Evolutionary conservation across 345 rosid genomes (phyloP), one percentile per base, ranked within the genome.

Genomic region (Cardamine chenopodiifolia): DNA sequence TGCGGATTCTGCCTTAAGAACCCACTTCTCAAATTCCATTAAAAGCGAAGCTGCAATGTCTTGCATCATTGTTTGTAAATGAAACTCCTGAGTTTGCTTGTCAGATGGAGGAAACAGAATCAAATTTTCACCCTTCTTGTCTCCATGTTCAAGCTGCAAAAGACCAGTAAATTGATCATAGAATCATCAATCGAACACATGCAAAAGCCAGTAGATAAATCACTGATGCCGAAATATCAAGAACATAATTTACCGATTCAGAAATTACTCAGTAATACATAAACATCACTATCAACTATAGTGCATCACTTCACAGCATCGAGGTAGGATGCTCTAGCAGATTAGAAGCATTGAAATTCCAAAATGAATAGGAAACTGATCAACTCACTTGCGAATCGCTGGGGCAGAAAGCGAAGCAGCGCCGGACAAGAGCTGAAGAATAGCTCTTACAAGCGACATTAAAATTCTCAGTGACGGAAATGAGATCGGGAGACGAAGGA

Each of bases 1-100:
- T 0, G 96, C 78, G 25, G 98, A 96, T 62, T 96, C 99, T 1
- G 94, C 94, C 81, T 84, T 66, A 54, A 96, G 90, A 32, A 90
- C 99, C 90, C 91, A 90, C 80, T 96, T 96, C 77, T 96, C 99
- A 42, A 96, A 92, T 63, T 87, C 92, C 99, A 92, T 96, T 78
- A 96, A 79, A 66, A 95, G 80, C 9, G 90, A 90, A 26, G 97
- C 97, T 0, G 96, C 97, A 28, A 96, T 77, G 32, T 96, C 96
- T 82, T 96, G 99, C 96, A 96, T 89, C 99, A 95, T 89, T 1
- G 98, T 92, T 72, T 92, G 96, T 78, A 92, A 81, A 73, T 92
- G 99, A 67, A 92, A 83, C 77, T 96, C 98, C 84, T 81, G 91
- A 2, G 93, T 92, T 59, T 88, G 85, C 40, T 75, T 86, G 61